Evolutionary conservation across 2,329 filamentous ascomycete species (phyloP).

Genomic region (Claviceps cyperi): DNA sequence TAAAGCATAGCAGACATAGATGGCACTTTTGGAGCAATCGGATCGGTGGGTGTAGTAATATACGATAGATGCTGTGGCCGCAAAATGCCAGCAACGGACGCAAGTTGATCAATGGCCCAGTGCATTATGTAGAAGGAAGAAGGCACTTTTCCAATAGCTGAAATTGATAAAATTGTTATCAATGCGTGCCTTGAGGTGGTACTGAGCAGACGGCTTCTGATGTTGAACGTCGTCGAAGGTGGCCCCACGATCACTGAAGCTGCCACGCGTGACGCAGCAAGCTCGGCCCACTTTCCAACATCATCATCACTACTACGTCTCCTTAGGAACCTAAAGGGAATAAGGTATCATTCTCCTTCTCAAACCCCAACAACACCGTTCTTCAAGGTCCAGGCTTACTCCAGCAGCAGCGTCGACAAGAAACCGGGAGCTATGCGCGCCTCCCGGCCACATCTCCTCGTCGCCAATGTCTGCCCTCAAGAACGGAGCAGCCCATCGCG

Average conservation of each 20-base stretch:
- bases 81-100: background rate
- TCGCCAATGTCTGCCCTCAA: constrained; percentile 32
- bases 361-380: background rate
- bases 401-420: background rate
- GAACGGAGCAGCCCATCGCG: constrained; percentile 27
- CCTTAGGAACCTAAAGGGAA: no score
- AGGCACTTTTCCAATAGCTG: background rate
- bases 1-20: background rate
- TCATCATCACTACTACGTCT: background rate
- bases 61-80: background rate
- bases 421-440: constrained; percentile 28
- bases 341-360: background rate
- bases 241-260: background rate
- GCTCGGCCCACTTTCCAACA: background rate
- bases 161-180: no score
- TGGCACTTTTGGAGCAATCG: background rate
- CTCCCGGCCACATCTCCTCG: constrained; percentile 21
- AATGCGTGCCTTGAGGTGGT: background rate
- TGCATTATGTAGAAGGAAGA: background rate
- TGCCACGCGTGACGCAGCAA: background rate
- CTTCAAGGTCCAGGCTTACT: background rate
- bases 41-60: background rate
- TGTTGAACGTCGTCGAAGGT: background rate
- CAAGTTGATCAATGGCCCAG: background rate
- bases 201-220: background rate